Conservation (phyloP, 768 basidiomycete species). For the Russula virescens region DNA sequence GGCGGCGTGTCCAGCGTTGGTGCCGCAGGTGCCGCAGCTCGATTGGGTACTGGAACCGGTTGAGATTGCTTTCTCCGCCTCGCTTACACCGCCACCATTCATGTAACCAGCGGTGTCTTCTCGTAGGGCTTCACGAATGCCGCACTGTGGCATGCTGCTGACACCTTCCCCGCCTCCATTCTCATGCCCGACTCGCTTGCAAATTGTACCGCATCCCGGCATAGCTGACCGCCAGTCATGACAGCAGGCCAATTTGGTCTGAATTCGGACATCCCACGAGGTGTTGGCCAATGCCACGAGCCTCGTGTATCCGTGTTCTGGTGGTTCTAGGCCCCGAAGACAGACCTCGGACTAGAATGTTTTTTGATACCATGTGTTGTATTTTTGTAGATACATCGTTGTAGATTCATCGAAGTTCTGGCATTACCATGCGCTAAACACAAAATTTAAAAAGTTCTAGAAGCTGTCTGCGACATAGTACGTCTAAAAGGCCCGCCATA, state of each 20-base stretch:
- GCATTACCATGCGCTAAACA: too few relatives aligned
- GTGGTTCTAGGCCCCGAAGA: not conserved
- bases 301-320: not conserved
- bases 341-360: not conserved
- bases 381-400: not conserved
- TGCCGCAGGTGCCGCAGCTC: constrained; percentile 23
- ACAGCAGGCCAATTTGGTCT: not conserved
- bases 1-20: constrained; percentile 25
- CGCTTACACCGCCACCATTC: not conserved
- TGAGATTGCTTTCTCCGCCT: not conserved
- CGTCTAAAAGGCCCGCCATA: too few relatives aligned
- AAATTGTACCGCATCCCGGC: not conserved
- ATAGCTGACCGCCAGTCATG: not conserved
- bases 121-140: not conserved
- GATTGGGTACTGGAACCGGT: constrained; percentile 18
- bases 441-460: too few relatives aligned
- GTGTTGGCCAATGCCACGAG: not conserved
- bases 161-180: not conserved
- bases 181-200: not conserved
- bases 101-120: not conserved
- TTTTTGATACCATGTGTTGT: not conserved
- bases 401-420: not conserved
- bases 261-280: not conserved
- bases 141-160: not conserved
- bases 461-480: too few relatives aligned